Base-by-base conservation (phyloP, 1,139 yeast genomes). In the Meyerozyma carpophila region DNA sequence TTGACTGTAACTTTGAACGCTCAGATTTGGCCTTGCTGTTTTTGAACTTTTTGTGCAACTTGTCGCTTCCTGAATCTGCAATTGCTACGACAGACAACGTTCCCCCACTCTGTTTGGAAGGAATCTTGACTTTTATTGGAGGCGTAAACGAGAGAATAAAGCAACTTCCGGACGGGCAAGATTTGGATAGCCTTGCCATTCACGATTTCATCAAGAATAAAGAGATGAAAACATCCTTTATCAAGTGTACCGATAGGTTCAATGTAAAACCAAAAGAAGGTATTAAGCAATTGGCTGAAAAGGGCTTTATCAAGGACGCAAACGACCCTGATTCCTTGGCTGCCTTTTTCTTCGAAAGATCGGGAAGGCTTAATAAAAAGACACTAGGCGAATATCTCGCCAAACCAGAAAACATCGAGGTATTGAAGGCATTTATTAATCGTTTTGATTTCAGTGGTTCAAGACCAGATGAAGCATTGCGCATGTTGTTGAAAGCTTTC, bases 21-120 rank as follows among this genome's bases (percentile, higher is more conserved):
- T 76, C 85, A 1, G 97, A 94, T 60, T 66, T 94, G 46, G 75
- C 95, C n/a, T 77, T 76, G 21, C 79, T 79, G 38, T 67, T 87
- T 25, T 62, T 93, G 42, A 84, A 84, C 41, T 79, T 84, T 44
- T 71, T 94, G 43, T 82, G 95, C 48, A 77, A 84, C 43, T 69
- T 88, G 37, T 82, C 96, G 0, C 74, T 86, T 40, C 94, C 96
- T 0, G 95, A 88, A 54, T 77, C 90, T 18, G 93, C 96, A 0
- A 53, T 66, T 6, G 70, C 77, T 55, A 84, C 95, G 0, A 87
- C 97, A 0, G 88, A 86, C 32, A 84, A 81, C 55, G 96, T 93
- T 1, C 98, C 98, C 0, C 97, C 98, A 1, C 76, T 91, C 9
- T 93, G 98, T 56, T 70, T 93, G 40, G 98, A 93, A 56, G 96